Conservation (phyloP, 208 protist genomes). For the Wallacemonas sp. region DNA sequence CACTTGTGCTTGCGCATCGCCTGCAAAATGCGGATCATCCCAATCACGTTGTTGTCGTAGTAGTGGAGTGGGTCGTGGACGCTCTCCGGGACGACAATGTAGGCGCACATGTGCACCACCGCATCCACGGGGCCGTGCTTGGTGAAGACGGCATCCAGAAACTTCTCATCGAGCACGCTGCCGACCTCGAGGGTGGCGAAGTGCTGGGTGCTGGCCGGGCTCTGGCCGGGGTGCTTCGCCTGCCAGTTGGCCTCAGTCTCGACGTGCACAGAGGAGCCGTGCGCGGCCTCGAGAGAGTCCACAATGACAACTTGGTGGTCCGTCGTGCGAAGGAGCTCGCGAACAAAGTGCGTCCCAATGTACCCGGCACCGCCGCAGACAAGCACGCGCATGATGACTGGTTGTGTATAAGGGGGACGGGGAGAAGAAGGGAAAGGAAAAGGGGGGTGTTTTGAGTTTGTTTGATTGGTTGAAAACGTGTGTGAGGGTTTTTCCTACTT, state of each 20-base stretch:
- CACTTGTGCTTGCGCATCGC: slow-evolving; percentile 91
- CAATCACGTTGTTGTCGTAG: slow-evolving; percentile 97
- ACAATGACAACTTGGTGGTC: slow-evolving; percentile 93
- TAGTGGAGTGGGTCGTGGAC: slow-evolving; percentile 92
- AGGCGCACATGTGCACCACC: slow-evolving; percentile 96
- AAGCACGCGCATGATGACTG: slow-evolving; percentile 75
- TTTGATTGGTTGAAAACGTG: neutral
- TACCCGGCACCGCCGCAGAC: slow-evolving; percentile 97
- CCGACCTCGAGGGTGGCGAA: slow-evolving; percentile 71
- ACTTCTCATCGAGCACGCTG: slow-evolving; percentile 83
- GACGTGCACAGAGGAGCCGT: slow-evolving; percentile 67
- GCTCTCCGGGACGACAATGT: slow-evolving; percentile 94
- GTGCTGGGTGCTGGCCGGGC: slow-evolving; percentile 17
- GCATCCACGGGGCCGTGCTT: slow-evolving; percentile 78
- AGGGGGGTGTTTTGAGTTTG: neutral
- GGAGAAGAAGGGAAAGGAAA: neutral
- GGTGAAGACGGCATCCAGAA: slow-evolving; percentile 91
- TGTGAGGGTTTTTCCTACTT: too few species aligned
- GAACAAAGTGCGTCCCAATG: slow-evolving; percentile 97
- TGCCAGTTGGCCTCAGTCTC: slow-evolving; percentile 56
- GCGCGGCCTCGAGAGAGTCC: slow-evolving; percentile 87
- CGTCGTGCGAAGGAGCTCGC: slow-evolving; percentile 85
- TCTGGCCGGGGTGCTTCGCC: slow-evolving; percentile 14
- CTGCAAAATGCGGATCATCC: slow-evolving; percentile 92
- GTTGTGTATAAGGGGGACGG: neutral